A percentile compares a stretch with the other conserved stretches of the same genome.
phyloP scores from a whole-genome alignment of 352 stramenopile genomes.

The Globisporangium nodosum region DNA sequence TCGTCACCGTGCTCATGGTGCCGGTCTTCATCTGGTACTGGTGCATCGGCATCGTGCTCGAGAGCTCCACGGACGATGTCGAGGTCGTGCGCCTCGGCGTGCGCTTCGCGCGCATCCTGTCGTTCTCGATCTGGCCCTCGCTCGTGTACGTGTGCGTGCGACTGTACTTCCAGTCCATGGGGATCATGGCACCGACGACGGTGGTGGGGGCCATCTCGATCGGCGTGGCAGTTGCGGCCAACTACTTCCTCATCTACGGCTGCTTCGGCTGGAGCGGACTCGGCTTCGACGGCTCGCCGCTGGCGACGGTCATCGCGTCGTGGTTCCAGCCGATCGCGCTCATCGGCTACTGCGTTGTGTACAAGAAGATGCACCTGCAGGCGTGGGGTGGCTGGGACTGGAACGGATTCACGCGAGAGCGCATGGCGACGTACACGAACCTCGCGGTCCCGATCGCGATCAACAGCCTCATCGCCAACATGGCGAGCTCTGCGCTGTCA shows the following conservation, averaged over 20 bases:
- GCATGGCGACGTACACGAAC: slow-evolving; percentile 63
- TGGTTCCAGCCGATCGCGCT: slow-evolving; percentile 66
- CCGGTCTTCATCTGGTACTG: slow-evolving; percentile 38
- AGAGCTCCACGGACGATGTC: slow-evolving; percentile 52
- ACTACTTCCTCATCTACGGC: slow-evolving; percentile 64
- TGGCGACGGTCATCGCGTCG: slow-evolving; percentile 46
- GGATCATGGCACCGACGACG: not conserved
- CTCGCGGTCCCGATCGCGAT: slow-evolving; percentile 72
- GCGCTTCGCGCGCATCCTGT: slow-evolving; percentile 72
- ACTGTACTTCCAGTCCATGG: slow-evolving; percentile 1
- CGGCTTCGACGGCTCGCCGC: slow-evolving; percentile 68
- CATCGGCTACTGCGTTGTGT: slow-evolving; percentile 28
- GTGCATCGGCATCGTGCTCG: slow-evolving; percentile 46
- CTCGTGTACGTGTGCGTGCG: slow-evolving; percentile 57
- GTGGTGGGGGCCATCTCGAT: slow-evolving; percentile 60
- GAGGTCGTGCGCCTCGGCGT: slow-evolving; percentile 62
- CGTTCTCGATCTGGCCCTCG: slow-evolving; percentile 73
- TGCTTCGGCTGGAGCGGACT: slow-evolving; percentile 49
- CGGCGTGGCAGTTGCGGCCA: slow-evolving; percentile 45
- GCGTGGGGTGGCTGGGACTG: slow-evolving; percentile 70
- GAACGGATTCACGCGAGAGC: slow-evolving; percentile 43
- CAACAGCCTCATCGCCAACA: too few species aligned
- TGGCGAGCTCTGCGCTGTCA: too few species aligned
- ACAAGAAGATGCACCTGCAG: slow-evolving; percentile 65
- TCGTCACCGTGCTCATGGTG: slow-evolving; percentile 23